Base-by-base conservation (phyloP, 1,284 basidiomycete species). In the Boletus nobilissimus region DNA sequence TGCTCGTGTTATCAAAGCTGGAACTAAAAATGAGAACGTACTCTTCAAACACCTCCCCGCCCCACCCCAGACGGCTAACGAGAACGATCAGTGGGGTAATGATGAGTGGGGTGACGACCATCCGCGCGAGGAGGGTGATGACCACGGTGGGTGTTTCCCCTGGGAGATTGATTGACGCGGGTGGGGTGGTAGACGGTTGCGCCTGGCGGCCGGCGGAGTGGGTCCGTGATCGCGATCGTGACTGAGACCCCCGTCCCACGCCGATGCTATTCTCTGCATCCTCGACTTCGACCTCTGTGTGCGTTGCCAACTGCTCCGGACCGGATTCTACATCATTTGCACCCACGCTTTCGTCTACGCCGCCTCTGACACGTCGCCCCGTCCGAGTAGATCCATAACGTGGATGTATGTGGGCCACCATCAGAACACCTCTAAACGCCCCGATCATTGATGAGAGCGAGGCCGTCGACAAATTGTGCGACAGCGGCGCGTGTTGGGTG, bases 131-230 rank as follows among this genome's bases (percentile, higher is more conserved):
- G 34, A 98, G 91, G 9, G 96, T 92, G 26, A 98, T 91, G 40
- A 94, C 86, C 32, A 99, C 94, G 9, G 97, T 97, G 84, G 90
- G 91, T 68, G 93, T 93, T 89, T 97, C 96, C 5, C 96, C 95
- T 0, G 76, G 80, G 0, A 70, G 77, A n/a, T 62, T 94, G 10
- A 54, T 62, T 32, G 60, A 62, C 19, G 60, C 19, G 19, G n/a
- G 32, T 32, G 32, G 8, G 57, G 54, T 32, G 18, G 32, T 60
- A 34, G 32, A 29, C 4, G 34, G 36, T 7, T 24, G 65, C 29
- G 64, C 36, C 9, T 16, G 70, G 5, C 54, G 62, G 22, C 72
- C 54, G 32, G 32, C 29, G 24, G 38, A 7, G 16, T 67, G 65
- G 5, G 39, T 48, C 26, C 64, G 72, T 8, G 74, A 75, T 71